Base-by-base conservation (phyloP, 306 rosid species). In the Dryas drummondii region DNA sequence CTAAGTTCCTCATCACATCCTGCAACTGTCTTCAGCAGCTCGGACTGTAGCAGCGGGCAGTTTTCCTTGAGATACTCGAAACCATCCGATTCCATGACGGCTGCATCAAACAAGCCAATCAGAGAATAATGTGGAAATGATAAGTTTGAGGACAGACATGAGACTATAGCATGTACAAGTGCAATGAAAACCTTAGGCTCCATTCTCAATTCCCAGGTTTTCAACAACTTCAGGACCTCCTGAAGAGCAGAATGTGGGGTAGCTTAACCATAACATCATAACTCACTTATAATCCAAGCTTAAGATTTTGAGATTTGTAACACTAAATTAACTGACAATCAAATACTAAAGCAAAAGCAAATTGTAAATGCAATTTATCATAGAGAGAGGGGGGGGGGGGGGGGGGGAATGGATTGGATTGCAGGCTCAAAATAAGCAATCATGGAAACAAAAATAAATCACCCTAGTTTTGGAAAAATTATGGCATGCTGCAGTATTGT, bases 71-170 rank as follows among this genome's bases (percentile, higher is more conserved):
- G 96, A 74, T 86, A 89, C 84, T 91, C 93, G 70, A 90, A 94
- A 51, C 98, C 97, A 70, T 94, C 97, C 6, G 97, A 86, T 80
- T 89, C 93, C 98, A 94, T 94, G 68, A 94, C 98, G 16, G 97
- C 98, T 94, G 90, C 83, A 78, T 49, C 63, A 79, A 71, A 69
- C 22, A 71, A 68, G 66, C 57, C 47, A 59, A 69, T 27, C 4
- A 15, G 66, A 59, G 37, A 32, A 2, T 32, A 65, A 48, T 60
- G 55, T 65, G 71, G 76, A 9, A 68, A 19, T 49, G 4, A 45
- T 7, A 17, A 74, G 72, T 47, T 68, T 47, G 80, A 32, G 37
- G 2, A 32, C 37, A 32, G 71, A 64, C 64, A 79, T 51, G 3
- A 53, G 40, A 74, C 26, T 59, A 2, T 12, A 7, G 62, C 59